A percentile compares a stretch with the other conserved stretches of the same genome.
phyloP scores from a whole-genome alignment of 179 eudicot species.

The Vitellaria paradoxa region DNA sequence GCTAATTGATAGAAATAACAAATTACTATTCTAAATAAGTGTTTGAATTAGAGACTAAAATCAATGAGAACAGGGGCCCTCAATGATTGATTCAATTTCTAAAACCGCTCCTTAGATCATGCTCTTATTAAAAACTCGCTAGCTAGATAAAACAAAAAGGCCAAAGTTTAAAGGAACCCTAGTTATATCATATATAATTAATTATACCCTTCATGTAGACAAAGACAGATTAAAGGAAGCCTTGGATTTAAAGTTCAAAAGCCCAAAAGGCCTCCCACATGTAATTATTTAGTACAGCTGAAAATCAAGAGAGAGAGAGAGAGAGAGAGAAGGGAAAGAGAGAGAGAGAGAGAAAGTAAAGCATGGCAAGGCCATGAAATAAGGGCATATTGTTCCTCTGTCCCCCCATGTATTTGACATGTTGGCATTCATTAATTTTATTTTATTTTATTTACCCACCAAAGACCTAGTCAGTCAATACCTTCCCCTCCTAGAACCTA shows the following conservation, averaged over 20 bases:
- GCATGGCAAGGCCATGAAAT: conserved; percentile 19
- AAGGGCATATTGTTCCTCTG: conserved; percentile 20
- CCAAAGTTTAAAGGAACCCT: conserved; percentile 1
- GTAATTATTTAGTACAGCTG: conserved; percentile 5
- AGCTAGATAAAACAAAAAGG: neutral
- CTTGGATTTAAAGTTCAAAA: neutral
- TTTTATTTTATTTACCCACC: neutral
- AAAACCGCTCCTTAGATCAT: conserved; percentile 18
- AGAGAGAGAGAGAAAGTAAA: too few species aligned
- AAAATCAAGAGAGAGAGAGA: conserved; percentile 1
- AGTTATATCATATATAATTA: neutral
- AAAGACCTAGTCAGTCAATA: neutral
- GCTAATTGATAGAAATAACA: conserved; percentile 3
- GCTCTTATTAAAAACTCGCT: neutral
- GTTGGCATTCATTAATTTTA: conserved; percentile 10
- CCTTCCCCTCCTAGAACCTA: too few species aligned
- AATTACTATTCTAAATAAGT: neutral
- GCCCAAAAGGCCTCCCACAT: neutral
- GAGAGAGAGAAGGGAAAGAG: too few species aligned
- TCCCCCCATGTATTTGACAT: conserved; percentile 17
- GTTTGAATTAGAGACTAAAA: neutral
- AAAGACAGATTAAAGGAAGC: neutral
- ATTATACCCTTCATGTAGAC: too few species aligned
- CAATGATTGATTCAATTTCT: conserved; percentile 25
- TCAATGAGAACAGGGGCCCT: neutral